phyloP scores from a whole-genome alignment of 192 early-diverging fungal genomes.

The Kappamyces sp. region DNA sequence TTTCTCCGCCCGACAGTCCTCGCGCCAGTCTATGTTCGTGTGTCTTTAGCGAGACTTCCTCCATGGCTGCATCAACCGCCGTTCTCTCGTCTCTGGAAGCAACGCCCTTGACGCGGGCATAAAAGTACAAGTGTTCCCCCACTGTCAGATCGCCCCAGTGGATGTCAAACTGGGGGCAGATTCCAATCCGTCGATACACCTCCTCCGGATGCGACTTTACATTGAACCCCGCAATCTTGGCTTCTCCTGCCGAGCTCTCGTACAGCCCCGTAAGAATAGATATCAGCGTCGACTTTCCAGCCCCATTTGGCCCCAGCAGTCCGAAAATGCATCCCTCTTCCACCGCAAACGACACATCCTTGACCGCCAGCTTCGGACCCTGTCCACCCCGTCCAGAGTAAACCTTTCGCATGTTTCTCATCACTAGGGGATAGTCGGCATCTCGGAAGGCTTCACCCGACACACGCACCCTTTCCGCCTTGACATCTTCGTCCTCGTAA shows the following conservation, averaged over 20 bases:
- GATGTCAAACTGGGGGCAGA: slow-evolving; percentile 41
- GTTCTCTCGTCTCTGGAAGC: neutral
- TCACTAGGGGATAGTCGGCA: slow-evolving; percentile 44
- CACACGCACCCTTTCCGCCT: slow-evolving; percentile 53
- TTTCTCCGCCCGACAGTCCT: slow-evolving; percentile 14
- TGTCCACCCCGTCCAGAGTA: slow-evolving; percentile 36
- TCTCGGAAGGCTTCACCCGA: slow-evolving; percentile 25
- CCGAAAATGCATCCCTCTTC: slow-evolving; percentile 28
- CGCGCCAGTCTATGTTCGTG: neutral
- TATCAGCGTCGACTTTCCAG: slow-evolving; percentile 38
- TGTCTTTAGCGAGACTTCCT: slow-evolving; percentile 8
- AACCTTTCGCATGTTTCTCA: slow-evolving; percentile 60
- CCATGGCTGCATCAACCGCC: slow-evolving; percentile 7
- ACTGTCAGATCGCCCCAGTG: slow-evolving; percentile 42
- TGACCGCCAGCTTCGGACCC: slow-evolving; percentile 50
- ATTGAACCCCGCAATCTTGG: slow-evolving; percentile 23
- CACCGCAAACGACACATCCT: slow-evolving; percentile 52
- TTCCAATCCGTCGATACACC: slow-evolving; percentile 20
- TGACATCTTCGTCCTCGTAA: slow-evolving; percentile 59
- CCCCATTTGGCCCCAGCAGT: slow-evolving; percentile 35
- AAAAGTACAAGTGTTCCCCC: slow-evolving; percentile 36
- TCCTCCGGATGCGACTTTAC: slow-evolving; percentile 14
- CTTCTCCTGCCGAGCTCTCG: slow-evolving; percentile 22
- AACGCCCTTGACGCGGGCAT: slow-evolving; percentile 32
- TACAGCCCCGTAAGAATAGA: slow-evolving; percentile 30